Percentiles rank a stretch among this genome's conserved stretches.
These are phyloP conservation scores for Mrakia gelida DNA, from an alignment of 768 basidiomycete genomes.

Conservation along the genomic window DNA sequence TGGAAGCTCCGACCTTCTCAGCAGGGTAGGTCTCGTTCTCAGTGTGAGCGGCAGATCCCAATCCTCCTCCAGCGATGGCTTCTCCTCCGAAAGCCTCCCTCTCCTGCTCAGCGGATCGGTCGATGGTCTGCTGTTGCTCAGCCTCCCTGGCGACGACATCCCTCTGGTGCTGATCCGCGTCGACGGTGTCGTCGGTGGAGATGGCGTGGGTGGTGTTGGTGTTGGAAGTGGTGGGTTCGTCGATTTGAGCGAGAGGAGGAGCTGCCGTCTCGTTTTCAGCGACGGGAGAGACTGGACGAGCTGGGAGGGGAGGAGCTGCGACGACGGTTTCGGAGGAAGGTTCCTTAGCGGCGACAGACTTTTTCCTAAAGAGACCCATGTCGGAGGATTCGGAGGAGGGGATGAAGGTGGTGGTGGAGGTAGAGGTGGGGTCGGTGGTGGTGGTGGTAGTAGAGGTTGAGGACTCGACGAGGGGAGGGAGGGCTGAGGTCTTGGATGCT, in stretches of 20 bases:
- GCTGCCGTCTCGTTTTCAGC: neutral
- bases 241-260: neutral
- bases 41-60: neutral
- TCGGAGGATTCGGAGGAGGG: neutral
- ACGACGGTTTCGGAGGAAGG: neutral
- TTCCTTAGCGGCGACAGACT: neutral
- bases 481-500: neutral
- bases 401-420: neutral
- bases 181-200: neutral
- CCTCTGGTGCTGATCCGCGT: neutral
- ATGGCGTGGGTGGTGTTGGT: neutral
- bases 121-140: neutral
- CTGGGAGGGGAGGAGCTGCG: neutral
- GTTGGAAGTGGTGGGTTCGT: neutral
- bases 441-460: neutral
- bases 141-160: conserved; percentile 10
- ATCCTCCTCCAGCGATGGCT: neutral
- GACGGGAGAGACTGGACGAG: neutral
- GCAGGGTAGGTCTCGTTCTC: neutral
- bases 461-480: too few relatives aligned
- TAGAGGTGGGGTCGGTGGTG: neutral
- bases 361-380: conserved; percentile 14
- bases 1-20: neutral
- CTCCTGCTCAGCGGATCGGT: neutral
- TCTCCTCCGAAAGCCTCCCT: neutral